Base-by-base conservation (phyloP, 2,329 filamentous ascomycete species). In the Fusarium torreyae region DNA sequence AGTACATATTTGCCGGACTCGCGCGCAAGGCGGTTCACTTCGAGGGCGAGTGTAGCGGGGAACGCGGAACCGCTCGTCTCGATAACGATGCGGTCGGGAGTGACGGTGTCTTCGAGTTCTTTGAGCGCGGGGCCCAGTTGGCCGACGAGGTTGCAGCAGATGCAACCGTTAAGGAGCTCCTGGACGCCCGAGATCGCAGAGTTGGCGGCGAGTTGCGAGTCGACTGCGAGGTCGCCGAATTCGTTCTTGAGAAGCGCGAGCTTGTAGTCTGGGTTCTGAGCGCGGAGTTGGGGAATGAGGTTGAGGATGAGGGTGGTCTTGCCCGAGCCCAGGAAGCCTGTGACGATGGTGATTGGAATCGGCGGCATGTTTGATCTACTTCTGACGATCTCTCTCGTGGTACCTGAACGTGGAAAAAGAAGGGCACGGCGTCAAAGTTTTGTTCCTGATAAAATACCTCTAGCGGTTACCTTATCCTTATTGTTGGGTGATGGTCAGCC, bases 81-180 rank as follows among this genome's bases (percentile, higher is more conserved):
- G 78, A 99, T 90, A 53, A 99, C 89, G 79, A 99, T 96, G 57
- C 96, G 88, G 77, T 98, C 92, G 1, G 94, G 95, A 7, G 67
- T 61, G 34, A 85, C 79, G 15, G 78, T 79, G 24, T 82, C 79
- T 51, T 88, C 87, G 40, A 99, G 89, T 76, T 96, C 90, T 43
- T 87, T 82, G 18, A 99, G 89, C 2, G 95, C 94, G 48, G 92
- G 89, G 63, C 89, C 88, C 9, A 99, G 89, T 79, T 97, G 93
- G 17, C 96, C 96, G 64, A 99, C 95, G 26, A 98, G 91, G 78
- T 98, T 98, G 84, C 96, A 99, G 87, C 96, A 99, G 81, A 99
- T 98, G 82, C 96, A 98, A 71, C 95, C 96, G 79, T 97, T 97
- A 55, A 99, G 90, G 2, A 99, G 87, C 81, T 99, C 96, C 74